Percentiles rank a stretch among this genome's conserved stretches.
Conservation (phyloP, 306 rosid genomes). For the Lotus japonicus region DNA sequence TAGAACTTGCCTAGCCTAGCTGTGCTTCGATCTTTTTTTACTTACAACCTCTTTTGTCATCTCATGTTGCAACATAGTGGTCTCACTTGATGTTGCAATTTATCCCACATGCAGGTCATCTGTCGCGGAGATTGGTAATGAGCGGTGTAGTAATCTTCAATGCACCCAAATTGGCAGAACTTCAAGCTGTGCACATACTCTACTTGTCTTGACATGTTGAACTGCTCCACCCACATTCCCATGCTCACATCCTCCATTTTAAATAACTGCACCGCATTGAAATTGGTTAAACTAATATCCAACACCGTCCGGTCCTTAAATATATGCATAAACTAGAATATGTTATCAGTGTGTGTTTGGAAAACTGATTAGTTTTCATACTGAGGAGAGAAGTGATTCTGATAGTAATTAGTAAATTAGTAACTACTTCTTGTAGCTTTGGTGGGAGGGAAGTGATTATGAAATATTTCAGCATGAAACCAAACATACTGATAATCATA, state of each 20-base stretch:
- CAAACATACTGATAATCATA: too few relatives aligned
- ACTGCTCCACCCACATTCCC: slow-evolving; percentile 94
- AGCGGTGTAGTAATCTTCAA: slow-evolving; percentile 72
- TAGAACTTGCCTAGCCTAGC: slow-evolving; percentile 41
- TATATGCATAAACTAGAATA: neutral
- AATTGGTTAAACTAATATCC: neutral
- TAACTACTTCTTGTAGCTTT: too few relatives aligned
- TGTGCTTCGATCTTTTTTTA: neutral
- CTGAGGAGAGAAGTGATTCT: too few relatives aligned
- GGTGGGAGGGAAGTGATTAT: too few relatives aligned
- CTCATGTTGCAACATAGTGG: slow-evolving; percentile 95
- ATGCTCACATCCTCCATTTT: slow-evolving; percentile 99
- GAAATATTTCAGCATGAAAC: too few relatives aligned
- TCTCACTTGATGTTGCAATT: slow-evolving; percentile 46
- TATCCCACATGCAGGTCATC: slow-evolving; percentile 89
- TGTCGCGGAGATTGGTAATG: slow-evolving; percentile 94
- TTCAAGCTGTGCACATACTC: slow-evolving; percentile 60
- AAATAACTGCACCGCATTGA: slow-evolving; percentile 52
- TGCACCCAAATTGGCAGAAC: slow-evolving; percentile 89
- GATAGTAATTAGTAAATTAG: too few relatives aligned
- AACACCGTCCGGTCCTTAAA: neutral
- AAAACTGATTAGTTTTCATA: too few relatives aligned
- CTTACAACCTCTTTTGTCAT: slow-evolving; percentile 30
- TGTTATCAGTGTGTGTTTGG: neutral
- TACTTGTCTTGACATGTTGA: slow-evolving; percentile 58